Percentiles rank a stretch among this genome's conserved stretches.
Evolutionary conservation across 257 asterid species (phyloP).

Genomic region (Osmanthus fragrans): DNA sequence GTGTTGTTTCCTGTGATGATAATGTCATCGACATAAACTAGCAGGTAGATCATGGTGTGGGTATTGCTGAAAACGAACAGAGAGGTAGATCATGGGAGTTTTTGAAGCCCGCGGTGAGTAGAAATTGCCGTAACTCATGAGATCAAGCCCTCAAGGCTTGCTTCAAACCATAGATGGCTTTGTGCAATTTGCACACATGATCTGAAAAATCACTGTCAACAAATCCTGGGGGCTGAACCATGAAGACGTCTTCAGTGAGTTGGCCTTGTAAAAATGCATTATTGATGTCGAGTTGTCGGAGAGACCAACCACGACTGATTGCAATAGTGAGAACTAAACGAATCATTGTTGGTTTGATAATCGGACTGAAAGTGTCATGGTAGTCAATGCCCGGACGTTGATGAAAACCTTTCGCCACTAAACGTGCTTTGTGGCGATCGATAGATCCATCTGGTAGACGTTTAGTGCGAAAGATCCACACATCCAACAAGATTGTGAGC

Average conservation of each 20-base stretch:
- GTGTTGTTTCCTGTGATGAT: too few relatives aligned
- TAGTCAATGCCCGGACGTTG: background rate
- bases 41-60: background rate
- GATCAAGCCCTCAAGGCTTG: background rate
- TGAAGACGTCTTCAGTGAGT: background rate
- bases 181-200: background rate
- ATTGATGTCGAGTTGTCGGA: conserved; percentile 5
- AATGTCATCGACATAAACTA: background rate
- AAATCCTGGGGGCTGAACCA: conserved; percentile 16
- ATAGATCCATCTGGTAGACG: background rate
- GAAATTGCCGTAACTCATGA: too few relatives aligned
- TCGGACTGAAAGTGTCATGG: conserved; percentile 1
- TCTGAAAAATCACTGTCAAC: background rate
- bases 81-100: background rate
- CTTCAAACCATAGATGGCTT: background rate
- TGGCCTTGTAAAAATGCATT: conserved; percentile 9
- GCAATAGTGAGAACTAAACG: background rate
- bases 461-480: background rate
- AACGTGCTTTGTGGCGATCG: background rate
- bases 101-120: background rate
- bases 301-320: background rate
- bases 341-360: conserved; percentile 4
- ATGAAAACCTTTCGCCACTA: background rate
- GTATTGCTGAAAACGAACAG: background rate
- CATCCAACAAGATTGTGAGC: background rate